Conservation (phyloP, 2,329 filamentous ascomycete species). For the Nannizziopsis arthrosporioides region DNA sequence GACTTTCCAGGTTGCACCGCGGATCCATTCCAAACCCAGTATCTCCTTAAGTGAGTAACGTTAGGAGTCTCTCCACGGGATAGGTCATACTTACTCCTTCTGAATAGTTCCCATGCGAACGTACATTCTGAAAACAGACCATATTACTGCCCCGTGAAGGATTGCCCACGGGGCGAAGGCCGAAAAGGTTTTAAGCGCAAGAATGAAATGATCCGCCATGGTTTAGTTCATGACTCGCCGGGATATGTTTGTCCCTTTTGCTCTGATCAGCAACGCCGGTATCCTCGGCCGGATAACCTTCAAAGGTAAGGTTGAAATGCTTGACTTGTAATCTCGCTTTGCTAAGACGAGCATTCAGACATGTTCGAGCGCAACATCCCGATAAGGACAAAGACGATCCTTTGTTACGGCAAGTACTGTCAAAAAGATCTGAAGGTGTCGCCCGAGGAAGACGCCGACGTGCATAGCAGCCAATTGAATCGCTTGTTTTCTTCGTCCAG, state of each 20-base stretch:
- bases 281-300: slow-evolving; percentile 88
- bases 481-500: not conserved
- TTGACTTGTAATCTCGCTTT: not conserved
- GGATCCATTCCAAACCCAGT: slow-evolving; percentile 52
- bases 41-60: slow-evolving; percentile 49
- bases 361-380: slow-evolving; percentile 82
- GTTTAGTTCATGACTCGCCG: slow-evolving; percentile 84
- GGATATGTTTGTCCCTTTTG: slow-evolving; percentile 96
- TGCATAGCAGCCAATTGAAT: slow-evolving; percentile 12
- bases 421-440: slow-evolving; percentile 74
- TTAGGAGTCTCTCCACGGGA: not conserved
- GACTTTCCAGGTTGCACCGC: slow-evolving; percentile 46
- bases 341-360: slow-evolving; percentile 42
- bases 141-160: slow-evolving; percentile 50
- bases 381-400: slow-evolving; percentile 86
- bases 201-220: slow-evolving; percentile 62
- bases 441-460: slow-evolving; percentile 67
- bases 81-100: not conserved
- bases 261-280: slow-evolving; percentile 83
- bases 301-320: slow-evolving; percentile 55
- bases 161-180: slow-evolving; percentile 48
- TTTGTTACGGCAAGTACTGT: slow-evolving; percentile 65
- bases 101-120: slow-evolving; percentile 41
- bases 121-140: slow-evolving; percentile 53
- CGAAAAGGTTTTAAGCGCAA: slow-evolving; percentile 58